Evolutionary conservation across 331 rosid genomes (phyloP), one percentile per base, ranked within the genome.

Genomic region (Rhamnella rubrinervis): DNA sequence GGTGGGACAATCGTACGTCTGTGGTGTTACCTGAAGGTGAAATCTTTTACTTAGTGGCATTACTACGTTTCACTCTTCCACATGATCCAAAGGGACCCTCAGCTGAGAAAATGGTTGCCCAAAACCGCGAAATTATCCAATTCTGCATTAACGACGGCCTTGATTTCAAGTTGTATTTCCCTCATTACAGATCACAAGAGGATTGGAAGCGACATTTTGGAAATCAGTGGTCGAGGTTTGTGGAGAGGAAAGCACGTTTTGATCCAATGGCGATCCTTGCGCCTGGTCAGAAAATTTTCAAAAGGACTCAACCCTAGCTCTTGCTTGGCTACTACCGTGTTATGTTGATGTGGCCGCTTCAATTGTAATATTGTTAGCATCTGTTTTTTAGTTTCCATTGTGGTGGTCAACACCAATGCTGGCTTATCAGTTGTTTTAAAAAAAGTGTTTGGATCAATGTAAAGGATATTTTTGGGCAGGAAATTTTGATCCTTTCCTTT

Each of bases 1-100:
- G 99, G 89, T 95, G 99, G 99, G 99, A 95, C 78, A 50, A 35
- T 20, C 89, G 99, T 26, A 92, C 95, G 8, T 95, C 99, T 1
- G 86, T 77, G 60, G 84, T 61, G 78, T 46, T 91, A 65, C 97
- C 97, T 0, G 84, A 91, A 71, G 87, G 91, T 8, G 96, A 91
- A 70, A 83, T 95, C 23, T 89, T 95, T 85, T 95, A 95, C 92
- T 44, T 87, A 25, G 87, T 95, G 77, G 96, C 96, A 0, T 67
- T 95, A 73, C 80, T 95, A n/a, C 91, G 99, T 18, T 89, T 83
- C 68, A 80, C 74, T 63, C 86, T 84, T 9, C 82, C 96, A 7
- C 77, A 84, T 10, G 89, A 31, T 31, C 4, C 93, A 0, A 83
- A 73, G 68, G 87, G 81, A 1, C 85, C 96, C 5, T 76, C 77